These are phyloP conservation scores for Corrigiola litoralis DNA, from an alignment of 179 eudicot species.

Conservation along the genomic window DNA sequence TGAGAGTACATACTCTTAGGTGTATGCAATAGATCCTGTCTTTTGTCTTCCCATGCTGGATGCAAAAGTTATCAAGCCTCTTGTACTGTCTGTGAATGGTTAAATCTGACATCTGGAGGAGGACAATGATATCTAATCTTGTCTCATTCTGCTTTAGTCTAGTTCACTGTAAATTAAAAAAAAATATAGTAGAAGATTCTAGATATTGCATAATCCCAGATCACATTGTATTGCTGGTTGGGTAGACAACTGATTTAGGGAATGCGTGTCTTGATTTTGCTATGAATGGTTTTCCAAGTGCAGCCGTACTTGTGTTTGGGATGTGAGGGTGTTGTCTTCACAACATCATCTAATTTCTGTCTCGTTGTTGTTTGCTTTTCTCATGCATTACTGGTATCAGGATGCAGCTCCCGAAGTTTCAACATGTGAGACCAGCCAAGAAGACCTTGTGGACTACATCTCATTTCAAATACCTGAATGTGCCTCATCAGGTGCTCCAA, in stretches of 20 bases:
- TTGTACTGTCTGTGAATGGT: too few relatives aligned
- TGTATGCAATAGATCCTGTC: too few relatives aligned
- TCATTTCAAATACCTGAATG: slow-evolving; percentile 72
- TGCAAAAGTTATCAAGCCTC: too few relatives aligned
- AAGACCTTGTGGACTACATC: slow-evolving; percentile 52
- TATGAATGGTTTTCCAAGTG: neutral
- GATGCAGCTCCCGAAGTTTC: slow-evolving; percentile 39
- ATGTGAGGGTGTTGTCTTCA: neutral
- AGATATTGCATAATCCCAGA: neutral
- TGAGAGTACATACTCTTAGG: too few relatives aligned
- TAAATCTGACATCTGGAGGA: too few relatives aligned
- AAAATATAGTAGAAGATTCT: neutral
- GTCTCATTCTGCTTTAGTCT: neutral
- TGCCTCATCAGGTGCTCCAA: slow-evolving; percentile 47
- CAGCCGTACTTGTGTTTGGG: neutral
- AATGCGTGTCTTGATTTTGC: neutral
- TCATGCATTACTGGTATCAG: slow-evolving; percentile 32
- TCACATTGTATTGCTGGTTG: neutral
- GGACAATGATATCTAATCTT: neutral
- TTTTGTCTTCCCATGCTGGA: too few relatives aligned
- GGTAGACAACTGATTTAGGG: neutral
- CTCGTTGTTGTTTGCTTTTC: neutral
- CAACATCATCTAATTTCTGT: neutral
- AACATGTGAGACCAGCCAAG: slow-evolving; percentile 30
- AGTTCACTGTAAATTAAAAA: neutral